Evolutionary conservation across 805 yeast species (phyloP).

Genomic region (Candida germanica): DNA sequence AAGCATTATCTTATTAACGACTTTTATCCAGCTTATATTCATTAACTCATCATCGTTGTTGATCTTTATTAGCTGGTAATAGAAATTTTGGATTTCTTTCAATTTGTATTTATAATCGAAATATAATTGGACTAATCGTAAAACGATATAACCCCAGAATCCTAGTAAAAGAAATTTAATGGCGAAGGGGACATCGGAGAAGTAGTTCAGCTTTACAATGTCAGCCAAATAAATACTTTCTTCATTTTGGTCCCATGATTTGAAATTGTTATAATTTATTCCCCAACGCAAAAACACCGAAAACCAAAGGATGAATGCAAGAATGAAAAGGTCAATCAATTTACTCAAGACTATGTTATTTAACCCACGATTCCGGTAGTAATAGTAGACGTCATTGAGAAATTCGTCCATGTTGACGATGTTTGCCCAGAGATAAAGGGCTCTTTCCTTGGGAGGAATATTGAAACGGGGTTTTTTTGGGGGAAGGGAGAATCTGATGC

Average conservation of each 20-base stretch:
- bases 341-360: constrained; percentile 70
- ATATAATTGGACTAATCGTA: constrained; percentile 54
- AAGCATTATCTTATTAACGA: constrained; percentile 70
- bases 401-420: constrained; percentile 88
- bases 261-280: constrained; percentile 52
- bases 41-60: constrained; percentile 75
- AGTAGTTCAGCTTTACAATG: constrained; percentile 41
- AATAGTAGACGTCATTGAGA: constrained; percentile 75
- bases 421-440: constrained; percentile 96
- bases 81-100: constrained; percentile 74
- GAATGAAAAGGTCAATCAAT: constrained; percentile 63
- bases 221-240: constrained; percentile 23
- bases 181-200: constrained; percentile 36
- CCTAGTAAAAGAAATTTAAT: constrained; percentile 64
- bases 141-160: constrained; percentile 50
- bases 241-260: constrained; percentile 22
- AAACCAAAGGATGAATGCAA: constrained; percentile 76
- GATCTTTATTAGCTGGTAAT: constrained; percentile 64
- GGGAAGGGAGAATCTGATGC: constrained; percentile 14
- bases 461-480: constrained; percentile 16
- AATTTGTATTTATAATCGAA: constrained; percentile 61
- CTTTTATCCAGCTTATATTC: constrained; percentile 89
- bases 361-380: constrained; percentile 83
- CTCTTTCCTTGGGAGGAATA: constrained; percentile 60
- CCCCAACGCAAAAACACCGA: constrained; percentile 81